Conservation (phyloP, 2,329 filamentous ascomycete genomes). For the Cadophora luteo-olivacea region DNA sequence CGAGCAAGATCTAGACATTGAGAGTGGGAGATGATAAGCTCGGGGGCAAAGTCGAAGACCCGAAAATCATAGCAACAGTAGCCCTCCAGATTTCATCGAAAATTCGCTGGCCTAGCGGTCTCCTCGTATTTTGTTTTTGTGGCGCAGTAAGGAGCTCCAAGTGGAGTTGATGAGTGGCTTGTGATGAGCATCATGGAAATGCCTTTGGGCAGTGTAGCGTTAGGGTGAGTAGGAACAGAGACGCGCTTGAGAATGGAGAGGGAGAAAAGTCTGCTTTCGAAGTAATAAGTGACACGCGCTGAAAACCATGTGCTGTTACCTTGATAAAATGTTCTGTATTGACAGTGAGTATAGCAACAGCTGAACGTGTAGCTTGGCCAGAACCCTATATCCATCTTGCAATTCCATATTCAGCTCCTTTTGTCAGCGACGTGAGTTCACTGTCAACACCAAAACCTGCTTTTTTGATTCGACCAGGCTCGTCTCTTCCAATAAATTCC, state of each 20-base stretch:
- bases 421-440: slow-evolving; percentile 29
- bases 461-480: slow-evolving; percentile 22
- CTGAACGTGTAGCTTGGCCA: neutral
- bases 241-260: too few relatives aligned
- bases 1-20: too few relatives aligned
- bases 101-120: too few relatives aligned
- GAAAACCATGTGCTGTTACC: neutral
- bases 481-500: slow-evolving; percentile 29
- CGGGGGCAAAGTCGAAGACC: too few relatives aligned
- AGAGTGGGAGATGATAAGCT: too few relatives aligned
- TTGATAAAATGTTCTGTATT: neutral
- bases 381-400: slow-evolving; percentile 29
- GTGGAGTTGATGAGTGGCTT: neutral
- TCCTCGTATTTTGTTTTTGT: neutral
- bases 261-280: neutral
- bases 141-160: neutral
- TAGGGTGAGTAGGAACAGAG: too few relatives aligned
- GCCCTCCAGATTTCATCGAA: too few relatives aligned
- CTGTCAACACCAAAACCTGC: slow-evolving; percentile 35
- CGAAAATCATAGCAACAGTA: too few relatives aligned
- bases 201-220: too few relatives aligned
- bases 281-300: neutral
- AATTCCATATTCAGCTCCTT: slow-evolving; percentile 32
- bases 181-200: too few relatives aligned
- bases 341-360: neutral